Conservation (phyloP, 768 basidiomycete genomes). For the Favolaschia claudopus region DNA sequence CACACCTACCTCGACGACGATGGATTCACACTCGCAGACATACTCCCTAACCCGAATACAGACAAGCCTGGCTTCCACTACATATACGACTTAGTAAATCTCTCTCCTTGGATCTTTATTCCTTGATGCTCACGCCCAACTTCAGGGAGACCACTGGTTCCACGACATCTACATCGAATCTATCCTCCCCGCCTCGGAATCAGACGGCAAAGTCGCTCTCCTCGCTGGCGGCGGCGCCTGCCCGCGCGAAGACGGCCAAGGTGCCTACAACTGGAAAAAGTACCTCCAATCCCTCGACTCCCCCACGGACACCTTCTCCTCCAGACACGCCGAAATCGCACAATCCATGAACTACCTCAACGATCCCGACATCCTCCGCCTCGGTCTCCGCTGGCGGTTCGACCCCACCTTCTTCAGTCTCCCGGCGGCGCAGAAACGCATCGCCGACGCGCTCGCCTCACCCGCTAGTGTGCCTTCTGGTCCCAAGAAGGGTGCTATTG, state of each 20-base stretch:
- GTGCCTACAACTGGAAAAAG: conserved; percentile 9
- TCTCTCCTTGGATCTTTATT: background rate
- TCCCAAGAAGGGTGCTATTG: conserved; percentile 6
- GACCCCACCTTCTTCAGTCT: conserved; percentile 12
- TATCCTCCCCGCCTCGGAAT: conserved; percentile 3
- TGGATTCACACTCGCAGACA: conserved; percentile 7
- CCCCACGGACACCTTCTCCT: too few relatives aligned
- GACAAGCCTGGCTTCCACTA: conserved; percentile 10
- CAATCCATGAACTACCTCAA: conserved; percentile 7
- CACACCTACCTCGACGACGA: conserved; percentile 17
- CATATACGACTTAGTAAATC: conserved; percentile 10
- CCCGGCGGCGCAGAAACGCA: conserved; percentile 12
- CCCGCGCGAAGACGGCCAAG: conserved; percentile 19
- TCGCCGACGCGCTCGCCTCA: conserved; percentile 18
- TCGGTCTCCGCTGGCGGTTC: conserved; percentile 15
- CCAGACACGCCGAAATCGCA: conserved; percentile 19
- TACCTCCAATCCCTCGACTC: background rate
- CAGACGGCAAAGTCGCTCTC: conserved; percentile 10
- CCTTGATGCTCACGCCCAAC: background rate
- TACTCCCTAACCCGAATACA: conserved; percentile 1
- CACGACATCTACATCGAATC: conserved; percentile 20
- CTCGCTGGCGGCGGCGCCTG: conserved; percentile 20
- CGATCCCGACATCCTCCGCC: conserved; percentile 15
- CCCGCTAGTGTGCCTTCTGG: conserved; percentile 19
- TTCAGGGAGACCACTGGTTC: conserved; percentile 14